Conservation (phyloP, 2,329 filamentous ascomycete genomes). For the Apiospora koreana region DNA sequence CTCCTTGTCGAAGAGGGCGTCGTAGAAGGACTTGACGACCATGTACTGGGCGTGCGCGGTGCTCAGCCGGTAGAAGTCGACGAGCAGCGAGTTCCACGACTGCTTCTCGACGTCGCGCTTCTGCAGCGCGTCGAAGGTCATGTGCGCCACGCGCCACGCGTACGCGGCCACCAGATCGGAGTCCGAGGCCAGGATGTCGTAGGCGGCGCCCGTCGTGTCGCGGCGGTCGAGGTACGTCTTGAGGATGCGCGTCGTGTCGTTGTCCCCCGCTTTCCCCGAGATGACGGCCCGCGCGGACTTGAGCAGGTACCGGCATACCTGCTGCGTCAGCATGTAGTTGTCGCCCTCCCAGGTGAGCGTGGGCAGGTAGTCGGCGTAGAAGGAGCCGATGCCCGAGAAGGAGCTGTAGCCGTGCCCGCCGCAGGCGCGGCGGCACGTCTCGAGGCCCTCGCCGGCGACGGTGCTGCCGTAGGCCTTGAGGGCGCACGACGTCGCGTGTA, state of each 20-base stretch:
- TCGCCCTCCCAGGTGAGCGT: constrained; percentile 72
- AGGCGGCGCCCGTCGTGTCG: constrained; percentile 68
- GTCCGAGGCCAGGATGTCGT: constrained; percentile 72
- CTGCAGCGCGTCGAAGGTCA: constrained; percentile 75
- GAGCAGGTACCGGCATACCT: constrained; percentile 75
- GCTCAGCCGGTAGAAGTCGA: constrained; percentile 76
- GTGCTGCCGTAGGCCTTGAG: constrained; percentile 74
- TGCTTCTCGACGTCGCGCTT: constrained; percentile 75
- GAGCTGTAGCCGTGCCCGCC: constrained; percentile 77
- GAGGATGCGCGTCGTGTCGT: constrained; percentile 70
- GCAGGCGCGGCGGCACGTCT: constrained; percentile 73
- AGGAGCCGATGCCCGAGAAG: constrained; percentile 74
- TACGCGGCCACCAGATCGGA: constrained; percentile 72
- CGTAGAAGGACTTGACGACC: constrained; percentile 72
- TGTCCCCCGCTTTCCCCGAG: constrained; percentile 58
- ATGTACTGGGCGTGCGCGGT: constrained; percentile 78
- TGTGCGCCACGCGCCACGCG: constrained; percentile 72
- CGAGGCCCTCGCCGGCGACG: constrained; percentile 72
- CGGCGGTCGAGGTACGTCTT: constrained; percentile 63
- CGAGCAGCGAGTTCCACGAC: constrained; percentile 75
- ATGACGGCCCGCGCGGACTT: constrained; percentile 74
- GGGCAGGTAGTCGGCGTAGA: constrained; percentile 78
- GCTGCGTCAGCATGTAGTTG: constrained; percentile 82
- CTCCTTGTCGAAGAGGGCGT: constrained; percentile 29
- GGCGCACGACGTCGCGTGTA: constrained; percentile 76